phyloP scores from a whole-genome alignment of 2,329 filamentous ascomycete genomes.

The Fusarium sp. region DNA sequence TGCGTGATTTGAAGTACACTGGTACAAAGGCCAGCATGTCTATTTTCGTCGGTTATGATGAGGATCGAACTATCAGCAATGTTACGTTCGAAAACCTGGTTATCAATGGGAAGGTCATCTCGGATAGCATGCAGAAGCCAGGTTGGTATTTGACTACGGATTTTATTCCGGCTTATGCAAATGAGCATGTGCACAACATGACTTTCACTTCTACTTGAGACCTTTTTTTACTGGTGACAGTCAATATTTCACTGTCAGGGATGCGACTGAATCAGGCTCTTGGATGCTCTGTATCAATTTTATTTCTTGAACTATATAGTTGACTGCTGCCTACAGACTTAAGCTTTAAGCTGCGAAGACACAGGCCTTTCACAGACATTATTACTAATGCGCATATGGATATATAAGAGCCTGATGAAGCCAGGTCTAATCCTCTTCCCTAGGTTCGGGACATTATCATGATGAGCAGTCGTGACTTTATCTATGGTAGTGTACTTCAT shows the following conservation, averaged over 20 bases:
- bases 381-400: not conserved
- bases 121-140: not conserved
- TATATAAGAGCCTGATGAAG: not conserved
- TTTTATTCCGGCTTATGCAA: not conserved
- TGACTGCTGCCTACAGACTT: too few relatives aligned
- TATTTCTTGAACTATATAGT: too few relatives aligned
- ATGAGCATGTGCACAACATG: not conserved
- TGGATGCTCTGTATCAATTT: too few relatives aligned
- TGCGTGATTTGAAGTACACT: not conserved
- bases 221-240: fast-evolving
- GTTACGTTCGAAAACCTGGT: not conserved
- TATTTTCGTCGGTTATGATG: not conserved
- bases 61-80: not conserved
- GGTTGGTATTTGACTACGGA: not conserved
- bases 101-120: not conserved
- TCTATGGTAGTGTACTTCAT: not conserved
- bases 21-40: not conserved
- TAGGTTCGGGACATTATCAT: not conserved
- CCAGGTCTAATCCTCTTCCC: not conserved
- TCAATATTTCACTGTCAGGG: not conserved
- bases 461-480: not conserved
- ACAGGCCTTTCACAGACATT: too few relatives aligned
- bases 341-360: too few relatives aligned
- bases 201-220: not conserved
- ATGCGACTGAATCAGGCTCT: not conserved